Evolutionary conservation across 192 early-diverging fungal genomes (phyloP), one percentile per base, ranked within the genome.

Genomic region (Coemansia javaensis): DNA sequence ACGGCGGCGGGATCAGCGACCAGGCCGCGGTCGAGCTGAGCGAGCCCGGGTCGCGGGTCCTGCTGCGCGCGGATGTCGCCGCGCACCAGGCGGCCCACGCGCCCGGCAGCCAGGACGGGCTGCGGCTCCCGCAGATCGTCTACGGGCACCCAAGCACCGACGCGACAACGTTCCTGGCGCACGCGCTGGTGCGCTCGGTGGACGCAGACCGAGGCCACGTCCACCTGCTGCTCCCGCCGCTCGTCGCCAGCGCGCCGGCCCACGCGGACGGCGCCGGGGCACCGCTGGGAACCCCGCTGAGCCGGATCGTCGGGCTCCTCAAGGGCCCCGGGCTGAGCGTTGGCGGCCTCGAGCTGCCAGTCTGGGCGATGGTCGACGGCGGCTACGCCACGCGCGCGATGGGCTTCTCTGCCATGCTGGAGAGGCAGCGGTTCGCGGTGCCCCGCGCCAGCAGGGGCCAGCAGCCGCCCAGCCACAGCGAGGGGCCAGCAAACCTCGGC

Each of bases 121-220:
- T 16, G 28, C 32, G 44, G n/a, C n/a, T 60, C 21, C 71, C 71
- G 4, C 66, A 66, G n/a, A 63, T 78, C 2, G 59, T 65, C 3
- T 63, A 78, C 23, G 70, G 66, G 7, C 35, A 66, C 27, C 71
- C 70, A 12, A 55, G 53, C 18, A 18, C 50, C 27, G 36, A 48
- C 9, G 40, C 18, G 11, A 83, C 81, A 0, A 79, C 79, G 2
- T 89, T 85, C 40, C 30, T 80, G 32, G 78, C 83, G 1, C 65
- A 85, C 35, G 88, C 72, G 0, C 60, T 90, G 16, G 78, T 89
- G 34, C 73, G 88, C 12, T 75, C 83, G 0, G 81, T 89, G 25
- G 80, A 88, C 49, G 78, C 80, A 5, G 33, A 54, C 2, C 63
- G 63, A 5, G 78, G 77, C 17, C 50, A 53, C 5, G 48, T 88